Evolutionary conservation across 306 rosid species (phyloP).

Genomic region (Potentilla sterilis): DNA sequence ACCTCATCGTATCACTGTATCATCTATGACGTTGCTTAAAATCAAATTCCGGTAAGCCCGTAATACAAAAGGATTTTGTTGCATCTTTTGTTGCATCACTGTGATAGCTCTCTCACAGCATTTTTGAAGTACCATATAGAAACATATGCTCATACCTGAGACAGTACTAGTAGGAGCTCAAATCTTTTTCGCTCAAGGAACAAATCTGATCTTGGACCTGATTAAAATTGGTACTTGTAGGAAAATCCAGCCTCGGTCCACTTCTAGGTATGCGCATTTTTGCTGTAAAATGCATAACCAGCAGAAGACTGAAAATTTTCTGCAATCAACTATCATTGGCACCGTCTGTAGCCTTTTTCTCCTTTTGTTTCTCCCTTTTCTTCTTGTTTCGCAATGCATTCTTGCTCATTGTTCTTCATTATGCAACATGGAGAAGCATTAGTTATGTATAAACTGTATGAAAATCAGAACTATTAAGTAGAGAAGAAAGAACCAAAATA

Average conservation of each 20-base stretch:
- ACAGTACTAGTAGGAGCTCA: background rate
- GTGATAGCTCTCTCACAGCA: background rate
- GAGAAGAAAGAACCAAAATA: slow-evolving; percentile 1
- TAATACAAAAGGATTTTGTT: background rate
- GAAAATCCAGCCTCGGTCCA: slow-evolving; percentile 1
- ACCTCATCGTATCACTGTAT: background rate
- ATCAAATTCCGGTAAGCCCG: background rate
- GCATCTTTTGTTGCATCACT: background rate
- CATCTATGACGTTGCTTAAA: background rate
- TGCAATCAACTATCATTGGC: slow-evolving; percentile 41
- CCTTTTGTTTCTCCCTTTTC: slow-evolving; percentile 90
- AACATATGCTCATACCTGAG: background rate
- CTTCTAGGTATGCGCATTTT: slow-evolving; percentile 6
- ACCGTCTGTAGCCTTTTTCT: slow-evolving; percentile 68
- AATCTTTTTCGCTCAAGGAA: background rate
- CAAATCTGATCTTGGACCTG: background rate
- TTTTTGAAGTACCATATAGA: background rate
- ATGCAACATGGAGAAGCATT: slow-evolving; percentile 23
- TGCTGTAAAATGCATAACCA: background rate
- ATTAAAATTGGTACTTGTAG: slow-evolving; percentile 3
- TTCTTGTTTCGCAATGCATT: slow-evolving; percentile 84
- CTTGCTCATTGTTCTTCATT: slow-evolving; percentile 70
- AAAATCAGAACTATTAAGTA: background rate
- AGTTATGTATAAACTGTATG: slow-evolving; percentile 19
- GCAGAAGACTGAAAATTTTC: background rate